Evolutionary conservation across 2,329 filamentous ascomycete genomes (phyloP).

Genomic region (Alternaria longipes): DNA sequence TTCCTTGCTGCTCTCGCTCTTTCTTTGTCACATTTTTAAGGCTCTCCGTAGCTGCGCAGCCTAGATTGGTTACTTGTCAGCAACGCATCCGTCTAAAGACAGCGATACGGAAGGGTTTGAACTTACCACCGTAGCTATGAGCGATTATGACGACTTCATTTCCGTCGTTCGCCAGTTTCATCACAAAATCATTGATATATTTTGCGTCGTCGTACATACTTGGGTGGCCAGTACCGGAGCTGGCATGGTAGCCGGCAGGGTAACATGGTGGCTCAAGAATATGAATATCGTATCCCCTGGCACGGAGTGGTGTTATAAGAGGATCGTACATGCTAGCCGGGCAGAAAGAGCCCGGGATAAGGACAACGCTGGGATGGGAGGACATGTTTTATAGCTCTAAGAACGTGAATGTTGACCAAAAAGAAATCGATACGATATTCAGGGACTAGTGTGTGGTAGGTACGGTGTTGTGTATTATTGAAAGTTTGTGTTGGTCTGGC

Average conservation of each 20-base stretch:
- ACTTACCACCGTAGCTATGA: constrained; percentile 51
- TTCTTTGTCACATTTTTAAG: constrained; percentile 39
- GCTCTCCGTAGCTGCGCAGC: constrained; percentile 37
- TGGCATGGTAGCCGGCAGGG: constrained; percentile 16
- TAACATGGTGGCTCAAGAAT: constrained; percentile 26
- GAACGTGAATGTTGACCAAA: background rate
- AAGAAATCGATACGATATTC: background rate
- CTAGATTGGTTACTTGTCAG: background rate
- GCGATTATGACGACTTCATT: constrained; percentile 50
- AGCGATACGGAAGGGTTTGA: background rate
- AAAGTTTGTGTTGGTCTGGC: background rate
- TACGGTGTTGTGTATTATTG: background rate
- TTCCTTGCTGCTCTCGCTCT: constrained; percentile 37
- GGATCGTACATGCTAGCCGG: constrained; percentile 23
- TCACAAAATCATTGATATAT: constrained; percentile 34
- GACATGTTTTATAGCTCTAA: constrained; percentile 8
- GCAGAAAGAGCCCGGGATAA: constrained; percentile 40
- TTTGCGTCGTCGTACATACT: constrained; percentile 45
- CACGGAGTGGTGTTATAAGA: constrained; percentile 17
- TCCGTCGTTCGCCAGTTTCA: constrained; percentile 39
- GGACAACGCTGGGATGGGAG: constrained; percentile 30
- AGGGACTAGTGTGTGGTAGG: background rate
- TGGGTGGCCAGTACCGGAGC: constrained; percentile 13
- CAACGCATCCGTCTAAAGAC: background rate
- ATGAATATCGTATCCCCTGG: constrained; percentile 27